Evolutionary conservation across 2,329 filamentous ascomycete species (phyloP), one percentile per base, ranked within the genome.

Genomic region (Colletotrichum tabaci): DNA sequence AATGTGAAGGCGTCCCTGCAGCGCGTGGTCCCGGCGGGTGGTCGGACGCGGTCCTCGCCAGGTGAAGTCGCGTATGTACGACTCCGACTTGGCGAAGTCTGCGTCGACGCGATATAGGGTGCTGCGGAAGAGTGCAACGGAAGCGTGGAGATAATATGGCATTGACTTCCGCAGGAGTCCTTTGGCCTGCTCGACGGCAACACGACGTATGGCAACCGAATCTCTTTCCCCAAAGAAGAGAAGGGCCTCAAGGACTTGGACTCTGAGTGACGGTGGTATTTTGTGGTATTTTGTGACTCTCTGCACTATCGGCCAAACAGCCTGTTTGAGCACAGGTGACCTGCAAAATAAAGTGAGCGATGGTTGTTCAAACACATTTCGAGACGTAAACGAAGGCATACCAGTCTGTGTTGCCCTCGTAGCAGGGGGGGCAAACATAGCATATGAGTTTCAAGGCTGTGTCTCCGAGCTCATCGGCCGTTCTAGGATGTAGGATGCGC

Each of bases 141-240:
- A 79, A 0, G 79, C 79, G 26, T 81, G 79, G 10, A 77, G 76
- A 42, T 80, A 78, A 10, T 77, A 81, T 0, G 80, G 70, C 80
- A 80, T 80, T 0, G 77, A 74, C 21, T 75, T 78, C 15, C 73
- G 74, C 0, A 80, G 21, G 0, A 81, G 47, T 0, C 60, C 42
- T 6, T 74, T 76, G 3, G 80, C 78, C 6, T 74, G 71, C 42
- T 77, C 68, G 9, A 80, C 63, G 0, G 80, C 79, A 0, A 67
- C 65, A 0, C 65, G 69, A 0, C 80, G 79, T 0, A 78, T 76
- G 0, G 73, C 30, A 23, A 79, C 75, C 0, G 75, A 76, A 47
- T 81, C 80, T 21, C 80, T 73, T 52, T 81, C 80, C 9, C 73
- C 74, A 18, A 81, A 81, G 38, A 75, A 81, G 4, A 81, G 74